Base-by-base conservation (phyloP, 148 eudicot species). In the Rhododendron mucronatum region DNA sequence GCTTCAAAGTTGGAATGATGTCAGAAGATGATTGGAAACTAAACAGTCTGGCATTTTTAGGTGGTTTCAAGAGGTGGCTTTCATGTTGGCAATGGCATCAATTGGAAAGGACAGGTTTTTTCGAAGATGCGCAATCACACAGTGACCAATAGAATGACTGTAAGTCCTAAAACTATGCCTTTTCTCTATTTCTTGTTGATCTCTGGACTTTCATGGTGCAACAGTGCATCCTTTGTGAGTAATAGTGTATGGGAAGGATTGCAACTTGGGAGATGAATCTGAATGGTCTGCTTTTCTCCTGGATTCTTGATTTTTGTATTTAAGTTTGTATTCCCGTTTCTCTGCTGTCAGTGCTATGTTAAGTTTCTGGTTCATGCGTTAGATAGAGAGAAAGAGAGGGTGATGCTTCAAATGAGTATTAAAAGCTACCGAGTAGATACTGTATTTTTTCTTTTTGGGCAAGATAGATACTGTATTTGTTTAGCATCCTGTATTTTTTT, bases 11-110 rank as follows among this genome's bases (percentile, higher is more conserved):
- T 15, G 9, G 41, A 53, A 81, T 47, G 33, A 41, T 7, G 0
- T 44, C 47, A 14, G 35, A 67, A 14, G 50, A 33, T 67, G 50
- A 84, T 71, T 71, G 44, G 44, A 51, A n/a, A 80, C 78, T 37
- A 55, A 74, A 44, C 50, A 8, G 28, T 87, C 69, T 69, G 48
- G 65, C 45, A 41, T 82, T 81, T 87, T 83, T 88, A 97, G 99
- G 99, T 97, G 85, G 99, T 97, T 87, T 93, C 99, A 73, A 92
- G 99, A 89, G 99, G 99, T n/a, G 99, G 99, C 53, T 97, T 97
- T 88, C 96, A 97, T 86, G 99, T 97, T 88, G 98, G 99, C 89
- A 97, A 97, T 79, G 99, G 98, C 85, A 97, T 97, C 85, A 97
- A 97, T 85, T 97, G 99, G 99, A 97, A 97, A 94, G 99, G 99